Evolutionary conservation across 2,329 filamentous ascomycete genomes (phyloP).

Genomic region (Truncatella angustata): DNA sequence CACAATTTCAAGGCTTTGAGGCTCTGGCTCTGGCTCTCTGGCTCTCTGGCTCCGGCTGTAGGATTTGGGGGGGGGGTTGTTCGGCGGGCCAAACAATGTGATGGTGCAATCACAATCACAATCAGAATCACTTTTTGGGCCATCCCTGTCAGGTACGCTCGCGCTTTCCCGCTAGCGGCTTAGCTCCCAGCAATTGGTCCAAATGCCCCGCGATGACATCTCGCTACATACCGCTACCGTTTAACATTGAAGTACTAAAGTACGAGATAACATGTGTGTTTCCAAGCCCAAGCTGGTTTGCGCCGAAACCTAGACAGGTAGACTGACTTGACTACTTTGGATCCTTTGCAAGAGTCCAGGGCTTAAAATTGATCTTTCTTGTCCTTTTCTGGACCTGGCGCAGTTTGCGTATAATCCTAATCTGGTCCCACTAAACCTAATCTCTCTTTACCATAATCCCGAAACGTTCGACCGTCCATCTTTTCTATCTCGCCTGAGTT

Average conservation of each 20-base stretch:
- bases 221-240: neutral
- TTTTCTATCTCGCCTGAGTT: neutral
- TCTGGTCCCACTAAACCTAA: neutral
- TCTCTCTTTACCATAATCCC: too few species aligned
- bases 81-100: neutral
- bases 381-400: neutral
- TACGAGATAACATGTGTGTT: too few species aligned
- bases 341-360: too few species aligned
- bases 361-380: too few species aligned
- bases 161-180: neutral
- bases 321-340: too few species aligned
- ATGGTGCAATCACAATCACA: slow-evolving; percentile 8
- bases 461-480: too few species aligned
- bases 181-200: neutral
- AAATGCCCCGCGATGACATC: slow-evolving; percentile 10
- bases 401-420: neutral
- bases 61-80: neutral
- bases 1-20: too few species aligned
- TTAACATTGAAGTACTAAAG: neutral
- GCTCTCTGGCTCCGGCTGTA: too few species aligned
- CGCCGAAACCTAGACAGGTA: too few species aligned
- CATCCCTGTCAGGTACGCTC: slow-evolving; percentile 11
- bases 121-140: slow-evolving; percentile 2
- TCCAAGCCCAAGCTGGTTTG: too few species aligned
- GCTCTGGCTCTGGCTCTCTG: too few species aligned